Conservation (phyloP, 192 early-diverging fungal genomes). For the Mortierella claussenii region DNA sequence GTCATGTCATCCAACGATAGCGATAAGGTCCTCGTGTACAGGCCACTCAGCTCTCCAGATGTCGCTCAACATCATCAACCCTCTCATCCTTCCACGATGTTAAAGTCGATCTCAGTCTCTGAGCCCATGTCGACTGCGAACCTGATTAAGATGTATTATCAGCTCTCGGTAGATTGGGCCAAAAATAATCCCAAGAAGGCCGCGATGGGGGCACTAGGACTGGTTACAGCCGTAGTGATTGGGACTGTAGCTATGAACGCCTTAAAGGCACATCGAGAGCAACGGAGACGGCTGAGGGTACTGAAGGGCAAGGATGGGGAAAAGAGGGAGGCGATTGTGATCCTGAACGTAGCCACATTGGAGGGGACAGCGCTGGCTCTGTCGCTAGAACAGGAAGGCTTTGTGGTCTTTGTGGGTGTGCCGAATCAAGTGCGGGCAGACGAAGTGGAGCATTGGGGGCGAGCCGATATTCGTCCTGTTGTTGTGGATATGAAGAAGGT, state of each 20-base stretch:
- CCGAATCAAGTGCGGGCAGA: conserved; percentile 13
- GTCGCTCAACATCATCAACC: conserved; percentile 1
- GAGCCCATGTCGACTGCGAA: conserved; percentile 27
- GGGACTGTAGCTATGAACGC: conserved; percentile 23
- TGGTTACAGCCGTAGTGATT: conserved; percentile 7
- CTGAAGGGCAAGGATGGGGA: conserved; percentile 11
- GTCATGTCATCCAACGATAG: too few species aligned
- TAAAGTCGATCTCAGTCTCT: too few species aligned
- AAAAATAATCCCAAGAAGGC: conserved; percentile 16
- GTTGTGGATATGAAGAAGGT: conserved; percentile 40
- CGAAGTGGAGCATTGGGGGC: conserved; percentile 25
- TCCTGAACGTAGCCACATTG: conserved; percentile 24
- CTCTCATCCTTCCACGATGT: too few species aligned
- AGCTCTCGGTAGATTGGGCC: conserved; percentile 31
- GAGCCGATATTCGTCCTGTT: conserved; percentile 22
- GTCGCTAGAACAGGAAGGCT: conserved; percentile 43
- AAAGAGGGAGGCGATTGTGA: conserved; percentile 31
- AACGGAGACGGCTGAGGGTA: conserved; percentile 10
- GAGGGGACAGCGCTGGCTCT: conserved; percentile 26
- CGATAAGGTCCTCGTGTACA: too few species aligned
- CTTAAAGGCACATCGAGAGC: conserved; percentile 5
- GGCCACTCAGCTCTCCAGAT: too few species aligned
- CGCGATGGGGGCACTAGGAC: neutral
- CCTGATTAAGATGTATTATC: conserved; percentile 27
- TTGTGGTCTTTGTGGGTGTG: conserved; percentile 47